phyloP scores from a whole-genome alignment of 1,284 basidiomycete genomes.

The Ganoderma resinaceum region DNA sequence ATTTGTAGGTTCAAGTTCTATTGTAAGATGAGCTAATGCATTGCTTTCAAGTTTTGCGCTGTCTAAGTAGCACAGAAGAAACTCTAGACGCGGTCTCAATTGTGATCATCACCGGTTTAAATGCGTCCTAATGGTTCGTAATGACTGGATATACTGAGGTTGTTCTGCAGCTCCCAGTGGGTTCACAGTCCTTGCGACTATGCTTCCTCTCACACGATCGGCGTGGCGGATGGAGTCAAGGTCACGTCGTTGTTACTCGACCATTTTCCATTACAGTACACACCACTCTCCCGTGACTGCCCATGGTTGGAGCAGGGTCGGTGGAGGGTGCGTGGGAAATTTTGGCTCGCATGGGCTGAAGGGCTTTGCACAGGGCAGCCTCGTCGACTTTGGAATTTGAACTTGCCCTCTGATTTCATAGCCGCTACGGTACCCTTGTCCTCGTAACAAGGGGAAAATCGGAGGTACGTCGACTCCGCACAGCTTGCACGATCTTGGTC shows the following conservation, averaged over 20 bases:
- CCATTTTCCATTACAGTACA: background rate
- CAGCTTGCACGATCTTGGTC: background rate
- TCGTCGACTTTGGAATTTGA: background rate
- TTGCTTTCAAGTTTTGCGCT: background rate
- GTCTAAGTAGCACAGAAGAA: background rate
- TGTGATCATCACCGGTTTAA: background rate
- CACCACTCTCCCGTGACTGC: background rate
- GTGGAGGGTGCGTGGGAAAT: background rate
- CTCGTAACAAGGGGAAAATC: background rate
- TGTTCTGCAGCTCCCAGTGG: background rate
- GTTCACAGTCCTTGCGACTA: background rate
- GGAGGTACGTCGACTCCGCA: background rate
- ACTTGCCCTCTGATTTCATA: background rate
- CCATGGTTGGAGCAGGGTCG: too few species aligned
- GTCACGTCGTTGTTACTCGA: background rate
- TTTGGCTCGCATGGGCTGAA: background rate
- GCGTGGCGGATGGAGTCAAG: background rate
- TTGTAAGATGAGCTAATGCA: conserved; percentile 12
- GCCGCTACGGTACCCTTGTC: background rate
- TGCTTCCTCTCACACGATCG: background rate
- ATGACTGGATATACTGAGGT: background rate
- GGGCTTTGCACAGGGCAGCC: background rate
- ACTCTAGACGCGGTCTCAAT: background rate
- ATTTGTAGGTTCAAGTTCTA: conserved; percentile 11
- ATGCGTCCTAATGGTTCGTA: background rate